Base-by-base conservation (phyloP, 2,329 filamentous ascomycete species). In the Trichophyton mentagrophytes region DNA sequence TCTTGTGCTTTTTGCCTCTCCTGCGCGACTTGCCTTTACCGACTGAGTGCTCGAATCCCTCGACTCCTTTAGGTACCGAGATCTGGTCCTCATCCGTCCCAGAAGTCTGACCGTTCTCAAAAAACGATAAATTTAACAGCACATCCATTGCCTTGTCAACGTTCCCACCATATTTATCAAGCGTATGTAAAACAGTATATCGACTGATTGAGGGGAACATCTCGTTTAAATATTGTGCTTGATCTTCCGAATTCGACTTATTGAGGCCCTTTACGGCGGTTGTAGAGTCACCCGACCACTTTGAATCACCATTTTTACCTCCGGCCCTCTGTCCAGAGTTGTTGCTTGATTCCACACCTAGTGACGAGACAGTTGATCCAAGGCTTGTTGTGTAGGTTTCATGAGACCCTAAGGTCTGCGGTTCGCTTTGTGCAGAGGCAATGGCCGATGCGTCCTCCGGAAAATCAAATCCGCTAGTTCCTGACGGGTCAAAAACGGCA, bases 101-200 rank as follows among this genome's bases (percentile, higher is more conserved):
- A 7, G 25, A 22, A 25, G 13, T 11, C n/a, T 56, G 25, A 42
- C 44, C 33, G 9, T 90, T 83, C 61, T 89, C 84, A 3, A 96
- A 84, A 68, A 86, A 90, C 20, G 88, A 84, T 13, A 89, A 79
- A 65, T 88, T 95, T 36, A 96, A 80, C 11, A 97, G 77, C 62
- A 90, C 85, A 67, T 96, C 90, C 64, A 95, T 85, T 1, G 89
- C 84, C 13, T 79, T 78, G 61, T 85, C 82, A 44, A 88, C 82
- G 65, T 89, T 83, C 0, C 85, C 83, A 9, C 82, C 79, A 33
- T 79, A 82, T 67, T 89, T 88, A 65, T 82, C 83, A 58, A 96
- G 73, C 0, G 85, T 82, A 64, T 85, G 81, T 47, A 77, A 76
- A 30, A 95, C 79, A 47, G 88, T 85, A 56, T 85, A 82, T 0